Evolutionary conservation across 2,329 filamentous ascomycete species (phyloP), one percentile per base, ranked within the genome.

Genomic region (Cercospora zeina): DNA sequence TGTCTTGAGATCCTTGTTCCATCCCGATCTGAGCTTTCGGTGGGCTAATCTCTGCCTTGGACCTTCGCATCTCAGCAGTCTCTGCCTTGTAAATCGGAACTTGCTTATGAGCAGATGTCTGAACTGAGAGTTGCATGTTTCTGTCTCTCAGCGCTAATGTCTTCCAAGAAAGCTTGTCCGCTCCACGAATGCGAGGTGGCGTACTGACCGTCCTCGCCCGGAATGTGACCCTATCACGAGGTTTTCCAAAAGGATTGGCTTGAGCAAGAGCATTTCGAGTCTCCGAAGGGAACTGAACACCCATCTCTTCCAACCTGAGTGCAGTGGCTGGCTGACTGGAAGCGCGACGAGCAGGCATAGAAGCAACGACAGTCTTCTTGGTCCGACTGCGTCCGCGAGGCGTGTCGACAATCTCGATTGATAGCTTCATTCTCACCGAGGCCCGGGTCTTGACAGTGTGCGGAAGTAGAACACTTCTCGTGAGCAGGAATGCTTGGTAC

Each of bases 401-500:
- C 8, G n/a, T 19, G 8, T 36, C 36, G 14, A 21, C 16, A 10
- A 24, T 19, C n/a, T 7, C 6, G 4, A 21, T 4, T 54, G 27
- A 3, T 9, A 31, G 7, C n/a, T 19, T 36, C 3, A 10, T 14
- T 49, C 10, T 13, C 1, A 31, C 27, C 42, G 30, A 33, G 4
- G 16, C 10, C 14, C 24, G 21, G 19, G n/a, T 54, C 34, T 11
- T 51, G 19, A 65, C 34, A 8, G 61, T 63, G 14, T 30, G 45
- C 31, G 65, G 59, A 2, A 67, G 27, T 7, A 67, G 14, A n/a
- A 47, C 30, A 13, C 34, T 59, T 45, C 65, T 61, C 4, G 61
- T 67, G 21, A 67, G 50, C 21, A 67, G 49, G 10, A 67, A 51
- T 11, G 42, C 60, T 33, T 65, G 65, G 1, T 11, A 37, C 31